Evolutionary conservation across 805 yeast genomes (phyloP).

Genomic region (Starmerella bacillaris): DNA sequence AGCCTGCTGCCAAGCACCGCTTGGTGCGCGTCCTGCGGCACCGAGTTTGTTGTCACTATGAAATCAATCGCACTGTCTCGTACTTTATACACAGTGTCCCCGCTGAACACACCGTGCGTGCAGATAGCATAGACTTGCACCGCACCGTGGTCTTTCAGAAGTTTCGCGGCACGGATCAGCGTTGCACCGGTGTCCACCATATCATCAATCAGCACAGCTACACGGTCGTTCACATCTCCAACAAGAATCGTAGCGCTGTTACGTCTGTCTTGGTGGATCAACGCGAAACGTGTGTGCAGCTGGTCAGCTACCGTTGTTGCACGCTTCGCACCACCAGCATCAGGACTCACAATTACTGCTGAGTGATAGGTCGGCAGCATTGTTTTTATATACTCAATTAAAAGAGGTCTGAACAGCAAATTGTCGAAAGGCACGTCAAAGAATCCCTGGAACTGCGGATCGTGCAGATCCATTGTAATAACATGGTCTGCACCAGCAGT

Average conservation of each 20-base stretch:
- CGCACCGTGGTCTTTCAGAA: constrained; percentile 88
- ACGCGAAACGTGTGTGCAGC: constrained; percentile 72
- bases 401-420: constrained; percentile 68
- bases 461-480: constrained; percentile 95
- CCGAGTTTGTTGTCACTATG: constrained; percentile 74
- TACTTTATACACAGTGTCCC: constrained; percentile 68
- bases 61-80: constrained; percentile 56
- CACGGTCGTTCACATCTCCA: constrained; percentile 76
- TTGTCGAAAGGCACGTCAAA: constrained; percentile 94
- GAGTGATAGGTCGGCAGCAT: constrained; percentile 63
- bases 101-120: constrained; percentile 85
- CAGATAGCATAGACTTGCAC: constrained; percentile 66
- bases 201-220: constrained; percentile 85
- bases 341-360: constrained; percentile 89
- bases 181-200: constrained; percentile 87
- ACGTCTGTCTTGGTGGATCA: constrained; percentile 69
- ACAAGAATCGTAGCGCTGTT: constrained; percentile 75
- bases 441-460: constrained; percentile 94
- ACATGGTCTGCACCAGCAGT: constrained; percentile 93
- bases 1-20: constrained; percentile 38
- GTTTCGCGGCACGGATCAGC: constrained; percentile 75
- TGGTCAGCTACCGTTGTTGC: constrained; percentile 90
- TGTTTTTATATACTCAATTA: constrained; percentile 67
- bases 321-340: constrained; percentile 97
- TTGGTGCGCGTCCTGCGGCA: constrained; percentile 59